Evolutionary conservation across 73 alveolate genomes (phyloP).

Genomic region (Blepharisma stoltei): DNA sequence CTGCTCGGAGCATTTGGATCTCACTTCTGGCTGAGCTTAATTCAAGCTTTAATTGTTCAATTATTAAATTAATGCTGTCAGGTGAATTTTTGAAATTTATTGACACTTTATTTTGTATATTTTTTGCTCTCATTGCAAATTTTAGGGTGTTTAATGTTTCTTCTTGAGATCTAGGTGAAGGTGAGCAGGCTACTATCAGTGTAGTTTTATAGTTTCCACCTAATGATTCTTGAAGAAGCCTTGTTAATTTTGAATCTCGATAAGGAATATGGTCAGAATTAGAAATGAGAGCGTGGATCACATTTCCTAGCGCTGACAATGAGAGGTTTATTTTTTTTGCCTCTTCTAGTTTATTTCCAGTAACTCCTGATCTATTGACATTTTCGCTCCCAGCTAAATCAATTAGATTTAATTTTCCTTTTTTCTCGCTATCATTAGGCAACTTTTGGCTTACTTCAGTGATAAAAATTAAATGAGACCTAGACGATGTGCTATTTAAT

Average conservation of each 20-base stretch:
- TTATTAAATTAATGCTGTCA: constrained; percentile 34
- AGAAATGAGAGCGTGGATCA: constrained; percentile 79
- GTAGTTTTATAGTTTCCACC: constrained; percentile 96
- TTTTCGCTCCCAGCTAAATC: constrained; percentile 98
- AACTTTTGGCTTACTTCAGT: constrained; percentile 80
- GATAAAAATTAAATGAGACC: constrained; percentile 90
- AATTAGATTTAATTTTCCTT: constrained; percentile 86
- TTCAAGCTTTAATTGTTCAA: not conserved
- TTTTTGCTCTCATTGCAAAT: constrained; percentile 92
- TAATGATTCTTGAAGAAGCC: constrained; percentile 87
- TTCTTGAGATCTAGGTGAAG: constrained; percentile 77
- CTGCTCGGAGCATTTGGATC: not conserved
- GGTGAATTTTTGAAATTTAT: constrained; percentile 71
- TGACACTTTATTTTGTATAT: constrained; percentile 64
- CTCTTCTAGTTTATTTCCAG: constrained; percentile 88
- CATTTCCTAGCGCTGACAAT: constrained; percentile 90
- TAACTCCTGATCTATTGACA: constrained; percentile 81
- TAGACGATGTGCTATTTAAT: constrained; percentile 90
- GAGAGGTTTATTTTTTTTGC: constrained; percentile 93
- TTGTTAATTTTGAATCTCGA: constrained; percentile 77
- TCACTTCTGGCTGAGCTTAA: not conserved
- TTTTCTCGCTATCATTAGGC: constrained; percentile 82
- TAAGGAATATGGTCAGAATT: constrained; percentile 86
- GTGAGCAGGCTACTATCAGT: constrained; percentile 86
- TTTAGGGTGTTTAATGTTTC: constrained; percentile 84